These are phyloP conservation scores for Spatholobus suberectus DNA, from an alignment of 306 rosid species.

Conservation along the genomic window DNA sequence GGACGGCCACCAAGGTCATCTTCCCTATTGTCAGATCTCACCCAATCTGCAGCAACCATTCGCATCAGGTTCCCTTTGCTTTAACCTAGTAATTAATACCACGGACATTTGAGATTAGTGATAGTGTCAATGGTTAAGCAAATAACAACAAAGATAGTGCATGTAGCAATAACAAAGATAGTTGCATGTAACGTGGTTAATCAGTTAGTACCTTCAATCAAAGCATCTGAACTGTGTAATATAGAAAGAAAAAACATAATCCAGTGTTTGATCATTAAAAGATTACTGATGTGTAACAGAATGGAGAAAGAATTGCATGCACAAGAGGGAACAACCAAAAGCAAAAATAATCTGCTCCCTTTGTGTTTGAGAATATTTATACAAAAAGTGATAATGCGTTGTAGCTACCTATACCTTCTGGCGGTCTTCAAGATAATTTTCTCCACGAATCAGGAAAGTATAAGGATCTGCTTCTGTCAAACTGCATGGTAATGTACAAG, in stretches of 20 bases:
- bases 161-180: constrained; percentile 4
- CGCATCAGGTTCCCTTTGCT: constrained; percentile 90
- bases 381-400: background rate
- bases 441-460: constrained; percentile 87
- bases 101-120: constrained; percentile 31
- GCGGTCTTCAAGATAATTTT: constrained; percentile 71
- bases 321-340: background rate
- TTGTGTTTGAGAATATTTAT: background rate
- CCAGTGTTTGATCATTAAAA: background rate
- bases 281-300: background rate
- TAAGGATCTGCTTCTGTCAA: constrained; percentile 86
- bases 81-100: constrained; percentile 60
- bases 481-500: constrained; percentile 74
- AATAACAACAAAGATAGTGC: constrained; percentile 25
- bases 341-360: constrained; percentile 12
- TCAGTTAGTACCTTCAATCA: constrained; percentile 18
- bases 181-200: background rate
- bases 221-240: constrained; percentile 26
- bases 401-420: constrained; percentile 63
- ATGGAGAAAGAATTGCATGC: constrained; percentile 16
- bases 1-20: constrained; percentile 87
- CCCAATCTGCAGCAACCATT: constrained; percentile 97
- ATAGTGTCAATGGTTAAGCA: constrained; percentile 13
- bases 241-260: constrained; percentile 17
- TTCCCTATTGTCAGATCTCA: constrained; percentile 84